A percentile compares a stretch with the other conserved stretches of the same genome.
phyloP scores from a whole-genome alignment of 805 yeast species.

The Peterozyma xylosa region DNA sequence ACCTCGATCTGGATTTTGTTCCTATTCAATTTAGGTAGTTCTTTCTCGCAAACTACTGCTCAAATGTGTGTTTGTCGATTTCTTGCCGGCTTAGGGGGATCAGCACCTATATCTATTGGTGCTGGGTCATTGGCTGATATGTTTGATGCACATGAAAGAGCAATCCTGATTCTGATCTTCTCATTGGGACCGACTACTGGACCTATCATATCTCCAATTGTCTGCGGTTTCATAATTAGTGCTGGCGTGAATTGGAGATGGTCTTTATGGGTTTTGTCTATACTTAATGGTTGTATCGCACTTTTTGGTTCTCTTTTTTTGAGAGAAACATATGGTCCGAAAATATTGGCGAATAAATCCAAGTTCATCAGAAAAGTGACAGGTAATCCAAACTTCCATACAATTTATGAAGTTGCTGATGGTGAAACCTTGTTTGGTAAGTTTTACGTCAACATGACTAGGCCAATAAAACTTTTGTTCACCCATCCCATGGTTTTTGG shows the following conservation, averaged over 20 bases:
- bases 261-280: slow-evolving; percentile 51
- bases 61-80: slow-evolving; percentile 54
- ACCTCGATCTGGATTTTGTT: slow-evolving; percentile 40
- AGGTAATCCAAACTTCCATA: slow-evolving; percentile 49
- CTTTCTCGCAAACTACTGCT: slow-evolving; percentile 45
- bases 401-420: slow-evolving; percentile 54
- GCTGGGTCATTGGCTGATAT: slow-evolving; percentile 64
- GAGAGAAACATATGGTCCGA: slow-evolving; percentile 55
- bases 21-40: slow-evolving; percentile 51
- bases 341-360: slow-evolving; percentile 39
- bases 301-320: slow-evolving; percentile 35
- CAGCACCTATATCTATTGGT: slow-evolving; percentile 62
- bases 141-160: slow-evolving; percentile 42
- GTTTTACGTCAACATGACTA: slow-evolving; percentile 33
- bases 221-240: slow-evolving; percentile 47
- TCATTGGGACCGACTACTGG: slow-evolving; percentile 46
- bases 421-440: slow-evolving; percentile 32
- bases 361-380: slow-evolving; percentile 37
- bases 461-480: slow-evolving; percentile 46
- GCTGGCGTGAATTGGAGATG: slow-evolving; percentile 51
- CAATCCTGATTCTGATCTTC: slow-evolving; percentile 48
- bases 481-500: slow-evolving; percentile 61
- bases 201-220: slow-evolving; percentile 53
- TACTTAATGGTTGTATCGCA: slow-evolving; percentile 43
- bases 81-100: slow-evolving; percentile 60